phyloP scores from a whole-genome alignment of 495 filamentous ascomycete species.

The Letharia columbiana region DNA sequence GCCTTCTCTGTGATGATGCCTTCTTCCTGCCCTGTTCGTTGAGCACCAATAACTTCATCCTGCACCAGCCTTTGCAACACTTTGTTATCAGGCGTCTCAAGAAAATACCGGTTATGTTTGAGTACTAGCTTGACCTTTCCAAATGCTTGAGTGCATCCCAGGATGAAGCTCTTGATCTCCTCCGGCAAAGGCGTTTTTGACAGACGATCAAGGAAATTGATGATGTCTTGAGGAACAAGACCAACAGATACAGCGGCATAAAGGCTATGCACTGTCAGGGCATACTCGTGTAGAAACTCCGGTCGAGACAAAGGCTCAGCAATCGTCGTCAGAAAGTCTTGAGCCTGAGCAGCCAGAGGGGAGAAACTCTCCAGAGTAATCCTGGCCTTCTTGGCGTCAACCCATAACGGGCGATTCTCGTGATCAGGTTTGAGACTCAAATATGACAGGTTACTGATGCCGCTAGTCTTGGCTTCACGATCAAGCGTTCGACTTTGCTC shows the following conservation, averaged over 20 bases:
- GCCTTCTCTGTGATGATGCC: constrained; percentile 72
- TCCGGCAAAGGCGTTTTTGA: constrained; percentile 78
- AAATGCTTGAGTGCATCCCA: constrained; percentile 76
- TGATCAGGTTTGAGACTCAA: constrained; percentile 80
- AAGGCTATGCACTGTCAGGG: constrained; percentile 80
- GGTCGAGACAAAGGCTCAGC: constrained; percentile 88
- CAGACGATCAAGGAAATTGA: constrained; percentile 74
- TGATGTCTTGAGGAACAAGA: constrained; percentile 77
- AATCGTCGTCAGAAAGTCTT: constrained; percentile 92
- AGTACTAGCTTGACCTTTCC: constrained; percentile 93
- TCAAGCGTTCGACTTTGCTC: constrained; percentile 35
- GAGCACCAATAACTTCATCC: constrained; percentile 59
- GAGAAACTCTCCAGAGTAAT: constrained; percentile 97
- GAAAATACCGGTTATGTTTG: constrained; percentile 86
- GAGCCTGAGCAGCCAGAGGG: constrained; percentile 70
- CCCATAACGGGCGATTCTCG: constrained; percentile 81
- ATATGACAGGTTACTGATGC: constrained; percentile 71
- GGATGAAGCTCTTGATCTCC: constrained; percentile 70
- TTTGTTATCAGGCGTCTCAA: constrained; percentile 79
- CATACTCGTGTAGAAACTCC: constrained; percentile 84
- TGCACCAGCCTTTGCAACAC: constrained; percentile 76
- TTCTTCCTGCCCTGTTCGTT: constrained; percentile 54
- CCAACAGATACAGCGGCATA: constrained; percentile 94
- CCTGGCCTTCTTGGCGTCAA: constrained; percentile 70
- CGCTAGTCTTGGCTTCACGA: constrained; percentile 41